Evolutionary conservation across 2,329 filamentous ascomycete species (phyloP), one percentile per base, ranked within the genome.

Genomic region (Sarocladiaceae sp.): DNA sequence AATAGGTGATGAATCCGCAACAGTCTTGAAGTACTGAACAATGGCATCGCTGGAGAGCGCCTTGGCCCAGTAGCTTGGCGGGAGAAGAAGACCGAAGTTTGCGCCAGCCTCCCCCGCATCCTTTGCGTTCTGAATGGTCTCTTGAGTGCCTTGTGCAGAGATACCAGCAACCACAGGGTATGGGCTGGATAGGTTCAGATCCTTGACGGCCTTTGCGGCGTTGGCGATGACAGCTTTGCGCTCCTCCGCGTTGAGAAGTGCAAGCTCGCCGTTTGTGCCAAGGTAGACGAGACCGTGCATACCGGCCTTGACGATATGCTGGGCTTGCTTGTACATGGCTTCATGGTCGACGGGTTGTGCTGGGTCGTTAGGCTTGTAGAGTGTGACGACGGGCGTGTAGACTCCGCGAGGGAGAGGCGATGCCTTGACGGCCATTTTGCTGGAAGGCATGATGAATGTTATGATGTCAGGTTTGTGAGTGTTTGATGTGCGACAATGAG

Each of bases 71-170:
- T 92, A 93, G 44, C 81, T 83, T 1, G 88, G 88, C 6, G 88
- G 87, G 4, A 93, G 77, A 1, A 92, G 79, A 40, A 93, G 75
- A 2, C 84, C 86, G 57, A 87, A 88, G 62, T 89, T 84, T 56
- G 84, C 88, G 35, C 88, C 88, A 17, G 82, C 77, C 7, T 77
- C 74, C 55, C 79, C 80, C 7, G 87, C 87, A 59, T 90, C 74
- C 28, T 83, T 83, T 35, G 86, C 83, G 37, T 81, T 76, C 28
- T 71, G 72, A 71, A 90, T 91, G 63, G 83, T 87, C 28, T 80
- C 75, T 29, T 79, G 66, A 31, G 90, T 74, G 12, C 83, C 82
- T 22, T 63, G 52, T 1, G 68, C 73, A 0, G 68, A 72, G 20
- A 75, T 70, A 4, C 74, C 74, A 3, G 73, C 74, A 2, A 75